Percentiles rank a stretch among this genome's conserved stretches.
Evolutionary conservation across 305 asterid genomes (phyloP).

Genomic region (Fraxinus floribunda): DNA sequence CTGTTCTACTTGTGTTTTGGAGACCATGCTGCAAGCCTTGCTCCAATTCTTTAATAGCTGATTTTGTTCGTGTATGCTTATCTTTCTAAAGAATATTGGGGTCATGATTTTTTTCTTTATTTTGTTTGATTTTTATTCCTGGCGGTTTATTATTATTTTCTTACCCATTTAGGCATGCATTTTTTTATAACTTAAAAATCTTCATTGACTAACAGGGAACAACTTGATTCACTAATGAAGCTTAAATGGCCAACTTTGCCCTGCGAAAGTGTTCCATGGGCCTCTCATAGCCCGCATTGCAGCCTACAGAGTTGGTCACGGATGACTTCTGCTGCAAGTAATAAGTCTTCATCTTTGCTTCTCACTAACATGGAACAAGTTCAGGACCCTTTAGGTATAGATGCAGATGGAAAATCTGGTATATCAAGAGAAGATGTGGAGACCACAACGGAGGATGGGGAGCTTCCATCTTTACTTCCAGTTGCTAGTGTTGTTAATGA

Average conservation of each 20-base stretch:
- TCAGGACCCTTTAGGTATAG: conserved; percentile 38
- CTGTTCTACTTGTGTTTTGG: neutral
- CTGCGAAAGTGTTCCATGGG: conserved; percentile 83
- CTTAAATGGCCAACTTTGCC: conserved; percentile 78
- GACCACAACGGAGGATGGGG: conserved; percentile 82
- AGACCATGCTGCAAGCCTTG: neutral
- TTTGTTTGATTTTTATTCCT: neutral
- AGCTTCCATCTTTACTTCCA: conserved; percentile 70
- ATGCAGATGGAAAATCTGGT: conserved; percentile 38
- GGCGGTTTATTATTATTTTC: neutral
- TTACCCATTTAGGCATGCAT: neutral
- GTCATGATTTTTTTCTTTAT: conserved; percentile 13
- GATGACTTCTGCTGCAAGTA: conserved; percentile 39
- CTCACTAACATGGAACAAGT: conserved; percentile 48
- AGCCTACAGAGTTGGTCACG: conserved; percentile 68
- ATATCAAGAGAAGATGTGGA: conserved; percentile 62
- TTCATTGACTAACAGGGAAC: conserved; percentile 80
- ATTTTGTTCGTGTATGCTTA: conserved; percentile 18
- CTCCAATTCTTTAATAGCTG: neutral
- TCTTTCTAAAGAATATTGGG: neutral
- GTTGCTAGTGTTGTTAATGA: conserved; percentile 42
- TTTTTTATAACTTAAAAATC: conserved; percentile 34
- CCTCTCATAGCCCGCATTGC: conserved; percentile 67
- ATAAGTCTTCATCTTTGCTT: conserved; percentile 32
- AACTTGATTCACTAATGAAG: conserved; percentile 68